These are phyloP conservation scores for Pestalotiopsis fici DNA, from an alignment of 2,329 filamentous ascomycete genomes.

Conservation along the genomic window DNA sequence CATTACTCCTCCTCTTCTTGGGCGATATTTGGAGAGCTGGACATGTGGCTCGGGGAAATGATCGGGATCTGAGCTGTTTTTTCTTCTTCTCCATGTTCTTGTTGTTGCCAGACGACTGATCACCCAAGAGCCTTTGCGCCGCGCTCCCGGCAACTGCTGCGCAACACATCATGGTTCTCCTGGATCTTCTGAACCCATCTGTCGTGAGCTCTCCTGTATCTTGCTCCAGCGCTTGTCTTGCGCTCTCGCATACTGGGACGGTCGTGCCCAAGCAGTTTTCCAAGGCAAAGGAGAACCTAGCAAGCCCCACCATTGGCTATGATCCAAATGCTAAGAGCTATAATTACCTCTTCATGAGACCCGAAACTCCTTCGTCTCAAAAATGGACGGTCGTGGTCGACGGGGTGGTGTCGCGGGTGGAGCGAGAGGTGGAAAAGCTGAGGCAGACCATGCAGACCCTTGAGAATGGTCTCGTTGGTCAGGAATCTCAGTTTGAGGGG, in stretches of 20 bases:
- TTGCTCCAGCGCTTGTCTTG: background rate
- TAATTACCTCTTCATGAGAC: background rate
- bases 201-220: background rate
- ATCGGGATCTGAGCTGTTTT: background rate
- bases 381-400: background rate
- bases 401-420: slow-evolving; percentile 35
- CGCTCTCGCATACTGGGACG: background rate
- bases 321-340: background rate
- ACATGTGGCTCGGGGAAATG: background rate
- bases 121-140: background rate
- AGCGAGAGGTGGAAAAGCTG: slow-evolving; percentile 78
- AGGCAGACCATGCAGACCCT: slow-evolving; percentile 89
- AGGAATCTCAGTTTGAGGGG: slow-evolving; percentile 30
- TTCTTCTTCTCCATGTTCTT: background rate
- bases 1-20: background rate
- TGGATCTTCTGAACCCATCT: background rate
- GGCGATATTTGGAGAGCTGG: background rate
- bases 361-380: background rate
- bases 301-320: background rate
- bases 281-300: background rate
- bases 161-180: background rate
- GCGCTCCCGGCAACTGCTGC: background rate
- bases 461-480: slow-evolving; percentile 79
- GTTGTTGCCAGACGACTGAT: background rate
- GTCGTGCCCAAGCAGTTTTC: background rate